These are phyloP conservation scores for Zasmidium angulare DNA, from an alignment of 2,329 filamentous ascomycete species.

Conservation along the genomic window DNA sequence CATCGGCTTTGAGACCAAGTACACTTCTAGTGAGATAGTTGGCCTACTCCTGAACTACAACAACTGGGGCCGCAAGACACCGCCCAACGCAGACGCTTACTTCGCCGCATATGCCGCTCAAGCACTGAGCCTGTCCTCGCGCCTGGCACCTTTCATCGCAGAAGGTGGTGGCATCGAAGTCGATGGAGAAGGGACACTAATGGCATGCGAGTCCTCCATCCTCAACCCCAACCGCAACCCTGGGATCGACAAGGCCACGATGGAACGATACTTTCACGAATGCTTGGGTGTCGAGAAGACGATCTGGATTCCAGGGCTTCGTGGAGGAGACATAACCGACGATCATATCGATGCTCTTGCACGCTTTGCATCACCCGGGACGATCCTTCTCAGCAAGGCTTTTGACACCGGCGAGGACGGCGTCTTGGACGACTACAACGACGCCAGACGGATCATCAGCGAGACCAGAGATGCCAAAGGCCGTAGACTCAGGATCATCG, in stretches of 20 bases:
- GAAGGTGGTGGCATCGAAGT: constrained; percentile 20
- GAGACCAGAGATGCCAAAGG: constrained; percentile 14
- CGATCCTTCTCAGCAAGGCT: constrained; percentile 14
- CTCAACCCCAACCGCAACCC: constrained; percentile 23
- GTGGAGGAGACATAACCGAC: constrained; percentile 19
- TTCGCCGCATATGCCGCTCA: constrained; percentile 13
- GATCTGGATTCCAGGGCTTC: constrained; percentile 18
- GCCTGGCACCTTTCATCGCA: constrained; percentile 12
- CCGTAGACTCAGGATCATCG: constrained; percentile 10
- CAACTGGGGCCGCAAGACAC: constrained; percentile 19
- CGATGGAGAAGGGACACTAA: constrained; percentile 21
- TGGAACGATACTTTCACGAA: constrained; percentile 11
- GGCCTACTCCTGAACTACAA: constrained; percentile 21
- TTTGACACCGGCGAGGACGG: neutral
- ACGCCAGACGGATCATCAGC: neutral
- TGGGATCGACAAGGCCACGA: constrained; percentile 11
- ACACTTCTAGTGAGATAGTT: constrained; percentile 7
- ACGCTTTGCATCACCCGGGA: constrained; percentile 13
- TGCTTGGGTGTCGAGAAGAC: constrained; percentile 18
- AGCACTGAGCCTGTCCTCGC: constrained; percentile 4
- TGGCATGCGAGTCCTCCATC: constrained; percentile 21
- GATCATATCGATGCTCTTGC: constrained; percentile 21
- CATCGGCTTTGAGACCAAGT: constrained; percentile 2
- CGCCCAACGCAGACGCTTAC: constrained; percentile 12
- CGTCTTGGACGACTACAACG: constrained; percentile 1